Conservation (phyloP, 2,329 filamentous ascomycete species). For the Trichoderma simmonsii region DNA sequence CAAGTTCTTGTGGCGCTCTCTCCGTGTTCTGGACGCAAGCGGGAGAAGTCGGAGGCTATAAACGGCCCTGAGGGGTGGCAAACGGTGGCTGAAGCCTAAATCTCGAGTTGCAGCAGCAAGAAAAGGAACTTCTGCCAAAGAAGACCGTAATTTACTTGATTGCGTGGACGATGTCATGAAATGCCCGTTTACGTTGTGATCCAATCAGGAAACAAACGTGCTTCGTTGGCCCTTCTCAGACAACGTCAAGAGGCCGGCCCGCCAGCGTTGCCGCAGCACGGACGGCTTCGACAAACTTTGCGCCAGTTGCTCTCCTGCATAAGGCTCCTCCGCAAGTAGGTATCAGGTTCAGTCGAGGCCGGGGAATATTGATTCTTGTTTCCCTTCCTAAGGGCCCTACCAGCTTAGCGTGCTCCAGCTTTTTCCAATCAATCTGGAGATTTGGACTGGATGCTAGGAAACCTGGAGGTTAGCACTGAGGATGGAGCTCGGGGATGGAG, state of each 20-base stretch:
- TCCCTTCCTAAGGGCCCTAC: not conserved
- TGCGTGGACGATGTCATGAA: not conserved
- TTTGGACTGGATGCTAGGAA: not conserved
- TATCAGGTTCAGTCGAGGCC: slow-evolving; percentile 10
- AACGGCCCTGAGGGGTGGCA: not conserved
- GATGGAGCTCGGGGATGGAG: not conserved
- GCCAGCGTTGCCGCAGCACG: not conserved
- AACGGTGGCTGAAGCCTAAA: slow-evolving; percentile 2
- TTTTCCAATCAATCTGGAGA: slow-evolving; percentile 1
- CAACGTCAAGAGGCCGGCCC: not conserved
- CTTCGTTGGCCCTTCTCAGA: not conserved
- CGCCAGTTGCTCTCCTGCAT: slow-evolving; percentile 5
- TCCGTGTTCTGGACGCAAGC: not conserved
- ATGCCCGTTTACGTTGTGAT: not conserved
- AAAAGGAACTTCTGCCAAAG: not conserved
- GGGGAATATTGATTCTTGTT: not conserved
- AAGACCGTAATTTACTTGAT: not conserved
- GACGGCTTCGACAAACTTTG: slow-evolving; percentile 1
- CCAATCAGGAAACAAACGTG: not conserved
- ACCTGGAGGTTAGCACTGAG: not conserved
- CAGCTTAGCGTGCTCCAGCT: slow-evolving; percentile 9
- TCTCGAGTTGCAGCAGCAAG: not conserved
- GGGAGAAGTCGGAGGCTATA: slow-evolving; percentile 6
- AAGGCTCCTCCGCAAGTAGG: not conserved
- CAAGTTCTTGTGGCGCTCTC: not conserved